A percentile compares a stretch with the other conserved stretches of the same genome.
Evolutionary conservation across 2,329 filamentous ascomycete species (phyloP).

Genomic region (Emergomyces pasteurianus): DNA sequence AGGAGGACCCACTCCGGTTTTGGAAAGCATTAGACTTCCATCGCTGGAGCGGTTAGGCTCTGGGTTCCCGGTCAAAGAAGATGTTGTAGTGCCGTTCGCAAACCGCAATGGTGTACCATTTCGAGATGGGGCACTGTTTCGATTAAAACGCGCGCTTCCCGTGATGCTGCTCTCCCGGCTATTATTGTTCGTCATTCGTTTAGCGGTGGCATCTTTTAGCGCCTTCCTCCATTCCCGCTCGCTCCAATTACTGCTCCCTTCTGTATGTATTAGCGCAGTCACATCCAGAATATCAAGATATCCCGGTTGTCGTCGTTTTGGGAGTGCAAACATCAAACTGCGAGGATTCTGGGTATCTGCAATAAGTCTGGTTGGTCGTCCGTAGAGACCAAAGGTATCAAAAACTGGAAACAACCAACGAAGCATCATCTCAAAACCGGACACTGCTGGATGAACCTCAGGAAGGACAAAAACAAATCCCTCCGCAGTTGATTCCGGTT

Average conservation of each 20-base stretch:
- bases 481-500: slow-evolving; percentile 54
- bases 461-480: slow-evolving; percentile 98
- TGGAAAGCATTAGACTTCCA: slow-evolving; percentile 20
- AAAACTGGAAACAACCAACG: slow-evolving; percentile 87
- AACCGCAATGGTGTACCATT: slow-evolving; percentile 24
- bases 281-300: slow-evolving; percentile 87
- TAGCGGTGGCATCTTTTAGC: slow-evolving; percentile 74
- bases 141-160: slow-evolving; percentile 33
- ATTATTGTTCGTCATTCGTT: slow-evolving; percentile 13
- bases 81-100: slow-evolving; percentile 12
- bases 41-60: slow-evolving; percentile 27
- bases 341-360: slow-evolving; percentile 77
- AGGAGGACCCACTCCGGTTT: slow-evolving; percentile 6
- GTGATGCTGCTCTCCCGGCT: slow-evolving; percentile 57
- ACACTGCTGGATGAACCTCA: slow-evolving; percentile 80
- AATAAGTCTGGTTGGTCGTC: slow-evolving; percentile 72
- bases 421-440: slow-evolving; percentile 90
- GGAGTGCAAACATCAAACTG: slow-evolving; percentile 97
- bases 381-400: slow-evolving; percentile 85
- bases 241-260: slow-evolving; percentile 64
- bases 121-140: slow-evolving; percentile 26
- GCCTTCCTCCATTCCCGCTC: slow-evolving; percentile 84
- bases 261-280: slow-evolving; percentile 61
- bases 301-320: slow-evolving; percentile 72
- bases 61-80: slow-evolving; percentile 8